phyloP scores from a whole-genome alignment of 768 basidiomycete species.

The Roridomyces roridus region DNA sequence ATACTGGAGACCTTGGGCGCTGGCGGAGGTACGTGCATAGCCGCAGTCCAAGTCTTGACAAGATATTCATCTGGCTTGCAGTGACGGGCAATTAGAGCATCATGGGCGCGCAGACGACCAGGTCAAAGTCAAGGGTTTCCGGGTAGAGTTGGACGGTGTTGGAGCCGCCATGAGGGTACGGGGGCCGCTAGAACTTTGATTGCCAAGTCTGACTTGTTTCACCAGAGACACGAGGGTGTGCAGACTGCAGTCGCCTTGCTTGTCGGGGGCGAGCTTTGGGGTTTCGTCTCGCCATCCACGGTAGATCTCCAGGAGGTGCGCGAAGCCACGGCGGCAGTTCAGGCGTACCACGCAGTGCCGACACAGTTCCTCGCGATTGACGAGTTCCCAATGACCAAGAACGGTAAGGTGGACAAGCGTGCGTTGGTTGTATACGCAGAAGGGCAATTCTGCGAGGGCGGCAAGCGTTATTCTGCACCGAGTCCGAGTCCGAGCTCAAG shows the following conservation, averaged over 20 bases:
- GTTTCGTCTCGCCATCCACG: slow-evolving; percentile 47
- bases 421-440: slow-evolving; percentile 29
- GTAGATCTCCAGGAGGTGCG: slow-evolving; percentile 39
- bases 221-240: slow-evolving; percentile 40
- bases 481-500: slow-evolving; percentile 9
- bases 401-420: slow-evolving; percentile 49
- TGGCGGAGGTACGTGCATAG: slow-evolving; percentile 18
- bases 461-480: slow-evolving; percentile 16
- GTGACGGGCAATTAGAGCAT: slow-evolving; percentile 38
- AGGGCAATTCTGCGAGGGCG: slow-evolving; percentile 20
- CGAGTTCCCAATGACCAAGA: slow-evolving; percentile 47
- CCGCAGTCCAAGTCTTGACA: no score
- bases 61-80: no score
- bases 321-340: slow-evolving; percentile 41
- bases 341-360: slow-evolving; percentile 58
- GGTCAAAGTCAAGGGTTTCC: slow-evolving; percentile 58
- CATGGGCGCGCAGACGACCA: slow-evolving; percentile 49
- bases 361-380: slow-evolving; percentile 42
- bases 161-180: slow-evolving; percentile 48
- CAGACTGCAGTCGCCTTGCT: slow-evolving; percentile 45
- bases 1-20: slow-evolving; percentile 49
- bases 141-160: slow-evolving; percentile 57
- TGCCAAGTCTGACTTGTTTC: neutral
- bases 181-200: neutral
- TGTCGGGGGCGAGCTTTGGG: slow-evolving; percentile 51